A percentile compares a stretch with the other conserved stretches of the same genome.
These are phyloP conservation scores for Rhodotorula sp. DNA, from an alignment of 1,284 basidiomycete species.

Conservation along the genomic window DNA sequence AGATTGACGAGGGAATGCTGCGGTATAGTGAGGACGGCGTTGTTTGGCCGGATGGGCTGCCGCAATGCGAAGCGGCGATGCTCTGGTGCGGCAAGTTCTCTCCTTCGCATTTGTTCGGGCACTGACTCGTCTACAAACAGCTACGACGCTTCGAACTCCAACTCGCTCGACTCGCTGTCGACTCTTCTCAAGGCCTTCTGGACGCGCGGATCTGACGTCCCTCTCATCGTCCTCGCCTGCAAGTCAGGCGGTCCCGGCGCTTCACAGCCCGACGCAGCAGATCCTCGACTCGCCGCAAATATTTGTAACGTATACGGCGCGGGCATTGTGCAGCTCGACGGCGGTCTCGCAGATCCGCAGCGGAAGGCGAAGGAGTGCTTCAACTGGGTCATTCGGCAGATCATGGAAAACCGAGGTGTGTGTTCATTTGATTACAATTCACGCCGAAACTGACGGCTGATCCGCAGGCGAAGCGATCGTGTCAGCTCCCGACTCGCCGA, in stretches of 20 bases:
- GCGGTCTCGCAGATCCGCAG: slow-evolving; percentile 42
- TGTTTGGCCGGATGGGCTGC: slow-evolving; percentile 42
- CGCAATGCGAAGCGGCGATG: slow-evolving; percentile 43
- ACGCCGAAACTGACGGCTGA: no score
- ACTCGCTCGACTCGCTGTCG: slow-evolving; percentile 35
- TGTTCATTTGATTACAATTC: no score
- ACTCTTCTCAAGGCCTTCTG: slow-evolving; percentile 44
- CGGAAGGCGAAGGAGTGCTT: slow-evolving; percentile 44
- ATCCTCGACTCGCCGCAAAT: slow-evolving; percentile 40
- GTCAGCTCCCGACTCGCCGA: no score
- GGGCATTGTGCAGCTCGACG: slow-evolving; percentile 46
- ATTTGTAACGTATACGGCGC: slow-evolving; percentile 44
- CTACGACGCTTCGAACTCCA: slow-evolving; percentile 44
- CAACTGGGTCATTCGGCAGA: slow-evolving; percentile 44
- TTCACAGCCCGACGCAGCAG: slow-evolving; percentile 27
- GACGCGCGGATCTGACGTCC: slow-evolving; percentile 42
- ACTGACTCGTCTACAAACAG: slow-evolving; percentile 8
- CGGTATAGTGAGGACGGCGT: slow-evolving; percentile 37
- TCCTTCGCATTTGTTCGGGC: background rate
- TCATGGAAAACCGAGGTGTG: slow-evolving; percentile 43
- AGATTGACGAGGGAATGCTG: slow-evolving; percentile 43
- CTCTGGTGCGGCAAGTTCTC: slow-evolving; percentile 39
- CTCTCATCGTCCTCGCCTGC: slow-evolving; percentile 45
- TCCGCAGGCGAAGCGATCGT: background rate
- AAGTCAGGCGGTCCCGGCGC: slow-evolving; percentile 23